Percentiles rank a stretch among this genome's conserved stretches.
Evolutionary conservation across 805 yeast species (phyloP).

Genomic region (Ogataea kodamae): DNA sequence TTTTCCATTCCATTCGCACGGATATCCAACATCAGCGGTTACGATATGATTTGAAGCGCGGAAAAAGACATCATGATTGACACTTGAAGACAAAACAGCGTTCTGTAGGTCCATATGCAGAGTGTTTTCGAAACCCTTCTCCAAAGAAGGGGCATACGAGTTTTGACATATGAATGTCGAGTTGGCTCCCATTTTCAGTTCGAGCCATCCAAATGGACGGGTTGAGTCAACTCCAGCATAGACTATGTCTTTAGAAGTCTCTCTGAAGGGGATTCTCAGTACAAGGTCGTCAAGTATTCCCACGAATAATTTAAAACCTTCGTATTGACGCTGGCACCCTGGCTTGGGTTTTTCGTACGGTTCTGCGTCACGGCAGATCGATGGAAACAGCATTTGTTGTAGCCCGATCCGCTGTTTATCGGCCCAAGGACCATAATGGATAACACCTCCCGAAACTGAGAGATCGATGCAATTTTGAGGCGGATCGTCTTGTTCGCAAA

Average conservation of each 20-base stretch:
- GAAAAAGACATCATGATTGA: conserved; percentile 80
- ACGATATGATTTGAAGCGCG: conserved; percentile 56
- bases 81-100: conserved; percentile 74
- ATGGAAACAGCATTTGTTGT: conserved; percentile 67
- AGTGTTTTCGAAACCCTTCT: conserved; percentile 52
- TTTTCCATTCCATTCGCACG: conserved; percentile 79
- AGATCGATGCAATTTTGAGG: conserved; percentile 66
- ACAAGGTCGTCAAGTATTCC: conserved; percentile 62
- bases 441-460: conserved; percentile 53
- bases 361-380: conserved; percentile 52
- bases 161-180: conserved; percentile 46
- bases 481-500: conserved; percentile 56
- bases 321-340: conserved; percentile 53
- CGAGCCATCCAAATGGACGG: conserved; percentile 92
- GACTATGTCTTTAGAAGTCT: conserved; percentile 70
- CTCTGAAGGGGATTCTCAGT: conserved; percentile 78
- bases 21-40: conserved; percentile 59
- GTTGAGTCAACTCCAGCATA: conserved; percentile 9
- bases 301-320: conserved; percentile 54
- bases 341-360: conserved; percentile 37
- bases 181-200: conserved; percentile 54
- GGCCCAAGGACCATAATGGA: conserved; percentile 95
- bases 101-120: conserved; percentile 43
- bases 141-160: conserved; percentile 49
- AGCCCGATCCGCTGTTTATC: conserved; percentile 74